phyloP scores from a whole-genome alignment of 495 filamentous ascomycete species.

The Podospora bellae-mahoneyi region DNA sequence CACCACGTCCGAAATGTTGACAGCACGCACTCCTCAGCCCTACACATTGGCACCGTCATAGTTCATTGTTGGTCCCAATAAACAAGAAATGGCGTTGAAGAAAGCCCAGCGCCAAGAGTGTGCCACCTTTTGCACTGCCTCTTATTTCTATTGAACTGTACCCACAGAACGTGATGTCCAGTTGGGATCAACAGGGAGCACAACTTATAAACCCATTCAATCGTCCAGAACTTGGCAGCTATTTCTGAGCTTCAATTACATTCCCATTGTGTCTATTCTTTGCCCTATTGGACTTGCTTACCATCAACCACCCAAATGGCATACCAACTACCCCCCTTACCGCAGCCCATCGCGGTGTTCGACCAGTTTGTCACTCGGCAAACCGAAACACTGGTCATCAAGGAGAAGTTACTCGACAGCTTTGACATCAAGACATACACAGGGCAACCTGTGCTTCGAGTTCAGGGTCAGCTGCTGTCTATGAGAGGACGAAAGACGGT shows the following conservation, averaged over 20 bases:
- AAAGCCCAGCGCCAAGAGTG: neutral
- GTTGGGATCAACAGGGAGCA: neutral
- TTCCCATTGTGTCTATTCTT: neutral
- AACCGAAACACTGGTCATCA: constrained; percentile 49
- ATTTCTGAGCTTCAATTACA: too few relatives aligned
- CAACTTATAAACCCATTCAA: neutral
- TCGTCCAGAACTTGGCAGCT: neutral
- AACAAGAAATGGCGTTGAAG: neutral
- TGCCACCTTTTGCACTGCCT: neutral
- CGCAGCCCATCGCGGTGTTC: constrained; percentile 46
- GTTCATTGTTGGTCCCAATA: neutral
- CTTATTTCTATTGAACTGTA: neutral
- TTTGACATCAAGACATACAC: constrained; percentile 50
- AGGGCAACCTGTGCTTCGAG: constrained; percentile 49
- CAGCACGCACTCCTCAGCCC: neutral
- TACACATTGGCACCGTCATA: neutral
- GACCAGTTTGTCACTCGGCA: constrained; percentile 46
- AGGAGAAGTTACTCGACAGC: constrained; percentile 55
- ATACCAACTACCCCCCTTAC: constrained; percentile 33
- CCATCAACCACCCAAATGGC: constrained; percentile 8
- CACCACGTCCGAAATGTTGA: neutral
- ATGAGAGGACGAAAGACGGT: constrained; percentile 46
- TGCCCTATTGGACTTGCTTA: neutral
- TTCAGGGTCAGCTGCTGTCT: constrained; percentile 47
- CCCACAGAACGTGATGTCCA: neutral